Conservation (phyloP, 495 filamentous ascomycete genomes). For the Parachaetomium inaequale region DNA sequence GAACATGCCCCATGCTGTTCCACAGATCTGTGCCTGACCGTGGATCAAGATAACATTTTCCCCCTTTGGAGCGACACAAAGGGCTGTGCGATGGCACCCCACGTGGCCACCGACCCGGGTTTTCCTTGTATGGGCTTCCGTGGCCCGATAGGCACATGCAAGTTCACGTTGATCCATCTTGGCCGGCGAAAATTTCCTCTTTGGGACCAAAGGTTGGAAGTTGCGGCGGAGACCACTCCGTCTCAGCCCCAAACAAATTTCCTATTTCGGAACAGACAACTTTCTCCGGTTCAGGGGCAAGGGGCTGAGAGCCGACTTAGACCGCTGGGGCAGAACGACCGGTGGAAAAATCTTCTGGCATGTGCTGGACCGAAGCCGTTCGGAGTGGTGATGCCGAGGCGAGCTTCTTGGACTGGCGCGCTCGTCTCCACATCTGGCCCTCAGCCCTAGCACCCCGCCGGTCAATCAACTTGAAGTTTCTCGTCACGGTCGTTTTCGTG, state of each 20-base stretch:
- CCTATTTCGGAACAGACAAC: slow-evolving; percentile 8
- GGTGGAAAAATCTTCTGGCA: too few species aligned
- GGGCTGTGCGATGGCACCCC: background rate
- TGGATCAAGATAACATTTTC: background rate
- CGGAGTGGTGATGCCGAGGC: too few species aligned
- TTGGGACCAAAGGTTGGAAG: background rate
- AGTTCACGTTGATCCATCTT: background rate
- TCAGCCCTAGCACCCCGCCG: too few species aligned
- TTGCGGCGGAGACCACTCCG: background rate
- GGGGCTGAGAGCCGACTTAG: background rate
- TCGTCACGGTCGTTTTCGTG: too few species aligned
- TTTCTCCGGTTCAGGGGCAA: slow-evolving; percentile 2
- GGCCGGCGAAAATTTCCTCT: slow-evolving; percentile 1
- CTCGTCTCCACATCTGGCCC: too few species aligned
- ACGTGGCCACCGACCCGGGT: background rate
- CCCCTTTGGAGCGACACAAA: background rate
- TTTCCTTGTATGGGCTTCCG: background rate
- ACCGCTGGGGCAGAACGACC: too few species aligned
- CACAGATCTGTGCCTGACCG: background rate
- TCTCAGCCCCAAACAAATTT: background rate
- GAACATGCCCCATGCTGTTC: slow-evolving; percentile 2
- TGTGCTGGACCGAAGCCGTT: too few species aligned
- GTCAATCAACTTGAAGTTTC: too few species aligned
- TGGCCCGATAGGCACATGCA: background rate
- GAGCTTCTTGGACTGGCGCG: too few species aligned